Conservation (phyloP, 805 yeast genomes). For the Spathaspora sp. region DNA sequence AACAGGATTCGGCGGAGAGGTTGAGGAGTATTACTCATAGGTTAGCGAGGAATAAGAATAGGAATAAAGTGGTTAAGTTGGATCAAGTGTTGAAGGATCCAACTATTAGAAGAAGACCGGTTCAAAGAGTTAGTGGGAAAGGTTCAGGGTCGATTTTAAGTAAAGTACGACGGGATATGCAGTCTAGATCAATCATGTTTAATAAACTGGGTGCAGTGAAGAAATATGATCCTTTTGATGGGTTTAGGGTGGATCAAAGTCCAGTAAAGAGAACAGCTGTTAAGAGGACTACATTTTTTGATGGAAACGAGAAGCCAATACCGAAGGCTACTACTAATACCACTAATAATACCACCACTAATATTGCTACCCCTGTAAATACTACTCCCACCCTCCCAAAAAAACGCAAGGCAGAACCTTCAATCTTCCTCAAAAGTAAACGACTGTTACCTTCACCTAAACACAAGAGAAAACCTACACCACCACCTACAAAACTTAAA, state of each 20-base stretch:
- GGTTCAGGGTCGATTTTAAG: conserved; percentile 27
- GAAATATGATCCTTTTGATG: conserved; percentile 22
- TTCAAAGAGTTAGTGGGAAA: conserved; percentile 2
- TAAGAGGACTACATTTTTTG: conserved; percentile 2
- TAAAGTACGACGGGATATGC: conserved; percentile 34
- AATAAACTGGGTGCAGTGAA: conserved; percentile 9
- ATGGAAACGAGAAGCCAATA: neutral
- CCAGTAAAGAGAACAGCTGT: neutral
- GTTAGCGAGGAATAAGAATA: conserved; percentile 37
- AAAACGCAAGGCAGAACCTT: conserved; percentile 10
- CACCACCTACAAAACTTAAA: conserved; percentile 14
- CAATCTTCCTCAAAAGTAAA: conserved; percentile 9
- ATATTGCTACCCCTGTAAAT: neutral
- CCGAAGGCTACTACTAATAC: neutral
- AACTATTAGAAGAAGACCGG: conserved; percentile 16
- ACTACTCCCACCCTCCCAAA: neutral
- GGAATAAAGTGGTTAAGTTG: conserved; percentile 34
- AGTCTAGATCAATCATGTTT: conserved; percentile 31
- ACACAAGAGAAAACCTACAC: neutral
- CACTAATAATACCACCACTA: conserved; percentile 2
- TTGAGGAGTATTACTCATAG: conserved; percentile 39
- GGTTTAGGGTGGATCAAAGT: conserved; percentile 10
- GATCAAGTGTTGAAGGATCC: conserved; percentile 23
- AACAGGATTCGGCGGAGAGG: conserved; percentile 42
- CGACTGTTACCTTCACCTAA: conserved; percentile 2